Conservation (phyloP, 225 moss, liverwort and hornwort species). For the Pseudoscleropodium purum region DNA sequence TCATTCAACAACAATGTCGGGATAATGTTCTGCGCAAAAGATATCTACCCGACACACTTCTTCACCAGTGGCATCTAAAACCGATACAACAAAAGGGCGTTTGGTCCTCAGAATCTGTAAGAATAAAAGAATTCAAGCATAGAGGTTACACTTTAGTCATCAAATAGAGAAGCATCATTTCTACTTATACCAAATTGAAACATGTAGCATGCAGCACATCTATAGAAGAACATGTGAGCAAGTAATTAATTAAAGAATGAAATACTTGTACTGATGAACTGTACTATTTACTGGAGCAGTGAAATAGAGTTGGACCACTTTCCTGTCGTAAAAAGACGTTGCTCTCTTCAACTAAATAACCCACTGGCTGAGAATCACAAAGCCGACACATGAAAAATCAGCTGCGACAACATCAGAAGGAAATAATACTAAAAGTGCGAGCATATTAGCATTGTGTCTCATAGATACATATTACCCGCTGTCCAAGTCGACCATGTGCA, state of each 20-base stretch:
- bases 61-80: conserved; percentile 64
- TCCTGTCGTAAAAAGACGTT: conserved; percentile 78
- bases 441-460: not conserved
- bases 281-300: not conserved
- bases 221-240: not conserved
- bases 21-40: not conserved
- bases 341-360: conserved; percentile 88
- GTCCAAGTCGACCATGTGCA: not conserved
- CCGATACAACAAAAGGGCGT: conserved; percentile 59
- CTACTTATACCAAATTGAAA: not conserved
- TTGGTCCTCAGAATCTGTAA: conserved; percentile 51
- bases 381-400: conserved; percentile 28
- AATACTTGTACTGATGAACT: not conserved
- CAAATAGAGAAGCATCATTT: not conserved
- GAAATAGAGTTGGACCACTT: not conserved
- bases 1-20: not conserved
- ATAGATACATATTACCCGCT: not conserved
- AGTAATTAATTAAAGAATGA: not conserved
- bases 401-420: conserved; percentile 9
- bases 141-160: not conserved
- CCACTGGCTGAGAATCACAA: conserved; percentile 84
- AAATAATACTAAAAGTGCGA: not conserved
- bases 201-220: not conserved
- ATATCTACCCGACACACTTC: conserved; percentile 63
- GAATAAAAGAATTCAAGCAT: not conserved